These are phyloP conservation scores for Quercus bicolor DNA, from an alignment of 306 rosid genomes.

Conservation along the genomic window DNA sequence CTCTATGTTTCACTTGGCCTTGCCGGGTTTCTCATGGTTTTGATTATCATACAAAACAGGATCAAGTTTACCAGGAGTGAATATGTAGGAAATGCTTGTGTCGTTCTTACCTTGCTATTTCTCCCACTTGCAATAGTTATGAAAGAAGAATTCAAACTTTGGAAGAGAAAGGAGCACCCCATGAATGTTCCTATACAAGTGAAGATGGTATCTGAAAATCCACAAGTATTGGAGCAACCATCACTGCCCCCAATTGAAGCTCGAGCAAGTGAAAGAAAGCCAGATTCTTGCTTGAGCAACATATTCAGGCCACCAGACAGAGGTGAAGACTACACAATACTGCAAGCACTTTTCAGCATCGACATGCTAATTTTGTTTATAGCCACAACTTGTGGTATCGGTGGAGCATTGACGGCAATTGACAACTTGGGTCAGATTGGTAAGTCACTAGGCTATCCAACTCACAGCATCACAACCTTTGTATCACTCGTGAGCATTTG, in stretches of 20 bases:
- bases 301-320: constrained; percentile 48
- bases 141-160: constrained; percentile 39
- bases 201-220: constrained; percentile 12
- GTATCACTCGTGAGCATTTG: constrained; percentile 71
- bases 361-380: constrained; percentile 60
- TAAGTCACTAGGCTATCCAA: constrained; percentile 47
- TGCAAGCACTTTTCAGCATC: constrained; percentile 66
- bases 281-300: constrained; percentile 22
- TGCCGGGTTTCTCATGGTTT: constrained; percentile 56
- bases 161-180: constrained; percentile 22
- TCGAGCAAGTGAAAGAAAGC: not conserved
- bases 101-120: constrained; percentile 36
- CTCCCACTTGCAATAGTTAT: constrained; percentile 47
- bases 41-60: constrained; percentile 49
- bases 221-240: constrained; percentile 2
- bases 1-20: constrained; percentile 59
- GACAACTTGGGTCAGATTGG: constrained; percentile 81
- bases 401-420: constrained; percentile 59
- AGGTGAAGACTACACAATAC: constrained; percentile 65
- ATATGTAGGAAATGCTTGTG: constrained; percentile 28
- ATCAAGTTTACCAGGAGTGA: constrained; percentile 27
- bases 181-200: constrained; percentile 5
- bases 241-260: not conserved
- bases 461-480: constrained; percentile 48
- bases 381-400: constrained; percentile 39